Conservation (phyloP, 306 rosid species). For the Ammopiptanthus mongolicus region DNA sequence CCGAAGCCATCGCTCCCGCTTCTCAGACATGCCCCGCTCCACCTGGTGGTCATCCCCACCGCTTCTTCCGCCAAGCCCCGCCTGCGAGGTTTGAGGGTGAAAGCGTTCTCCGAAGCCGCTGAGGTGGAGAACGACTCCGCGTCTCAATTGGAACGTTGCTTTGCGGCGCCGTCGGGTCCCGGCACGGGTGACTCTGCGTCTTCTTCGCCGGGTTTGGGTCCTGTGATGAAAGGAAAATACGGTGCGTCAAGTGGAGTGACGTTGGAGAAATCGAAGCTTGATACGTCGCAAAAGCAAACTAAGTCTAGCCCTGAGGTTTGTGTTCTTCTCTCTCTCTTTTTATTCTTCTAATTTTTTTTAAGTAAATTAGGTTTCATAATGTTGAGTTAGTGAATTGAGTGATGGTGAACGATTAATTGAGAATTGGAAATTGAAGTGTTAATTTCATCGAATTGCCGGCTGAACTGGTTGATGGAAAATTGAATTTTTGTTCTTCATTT, state of each 20-base stretch:
- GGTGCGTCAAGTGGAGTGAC: neutral
- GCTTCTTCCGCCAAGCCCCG: neutral
- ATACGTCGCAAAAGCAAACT: neutral
- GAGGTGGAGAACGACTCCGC: slow-evolving; percentile 26
- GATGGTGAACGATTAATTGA: neutral
- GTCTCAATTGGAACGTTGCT: slow-evolving; percentile 45
- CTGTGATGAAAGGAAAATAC: neutral
- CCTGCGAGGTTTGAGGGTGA: slow-evolving; percentile 24
- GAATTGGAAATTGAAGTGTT: neutral
- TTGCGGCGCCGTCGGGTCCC: slow-evolving; percentile 23
- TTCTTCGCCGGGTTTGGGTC: neutral
- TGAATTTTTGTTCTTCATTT: neutral
- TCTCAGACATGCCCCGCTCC: no score
- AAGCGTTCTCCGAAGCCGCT: slow-evolving; percentile 24
- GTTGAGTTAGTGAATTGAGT: neutral
- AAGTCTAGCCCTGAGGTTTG: neutral
- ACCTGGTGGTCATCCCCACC: neutral
- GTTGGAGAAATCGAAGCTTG: neutral
- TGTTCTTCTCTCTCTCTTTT: no score
- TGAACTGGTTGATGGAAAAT: neutral
- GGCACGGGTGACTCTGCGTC: neutral
- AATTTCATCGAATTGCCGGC: no score
- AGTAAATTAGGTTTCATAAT: neutral
- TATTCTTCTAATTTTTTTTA: no score
- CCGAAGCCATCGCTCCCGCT: no score